Evolutionary conservation across 1,284 basidiomycete species (phyloP), one percentile per base, ranked within the genome.

Genomic region (Marasmius fiardii): DNA sequence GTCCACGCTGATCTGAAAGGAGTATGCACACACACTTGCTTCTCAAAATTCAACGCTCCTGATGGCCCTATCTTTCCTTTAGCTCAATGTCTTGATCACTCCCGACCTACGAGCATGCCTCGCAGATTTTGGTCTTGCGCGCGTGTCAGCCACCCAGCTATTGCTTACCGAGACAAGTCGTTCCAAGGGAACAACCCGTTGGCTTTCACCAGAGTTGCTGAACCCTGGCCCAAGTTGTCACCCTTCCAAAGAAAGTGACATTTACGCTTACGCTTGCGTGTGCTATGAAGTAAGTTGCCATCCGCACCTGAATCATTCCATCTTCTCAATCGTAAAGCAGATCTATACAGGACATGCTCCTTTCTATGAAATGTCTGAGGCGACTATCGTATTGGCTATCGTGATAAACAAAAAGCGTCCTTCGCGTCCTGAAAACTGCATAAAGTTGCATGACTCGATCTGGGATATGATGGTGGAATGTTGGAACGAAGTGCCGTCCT

Each of bases 1-100:
- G 51, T 74, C 8, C 74, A 76, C 18, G 68, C 72, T 24, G 74
- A 75, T 51, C 55, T 76, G 33, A 76, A 74, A 53, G 65, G 63
- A 44, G 73, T 73, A 56, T 63, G 73, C 51, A 43, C 47, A 34
- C 20, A 11, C 51, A 11, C n/a, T 3, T 12, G 21, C 41, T 23
- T 23, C n/a, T 18, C 34, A 24, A 6, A 16, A 2, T 37, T 26
- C 37, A 3, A 37, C 5, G 5, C 35, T 37, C 3, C 12, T 37
- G 35, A n/a, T 16, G 16, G 5, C 12, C 35, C 12, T 37, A 8
- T 16, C 16, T 16, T 8, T 8, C 8, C 34, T 43, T 37, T n/a
- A 37, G 35, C 12, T 37, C 3, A 37, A 37, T 5, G 35, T 37
- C 5, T 37, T 45, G n/a, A n/a, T n/a, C n/a, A n/a, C n/a, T n/a